Conservation (phyloP, 2,329 filamentous ascomycete species). For the Apiospora marii region DNA sequence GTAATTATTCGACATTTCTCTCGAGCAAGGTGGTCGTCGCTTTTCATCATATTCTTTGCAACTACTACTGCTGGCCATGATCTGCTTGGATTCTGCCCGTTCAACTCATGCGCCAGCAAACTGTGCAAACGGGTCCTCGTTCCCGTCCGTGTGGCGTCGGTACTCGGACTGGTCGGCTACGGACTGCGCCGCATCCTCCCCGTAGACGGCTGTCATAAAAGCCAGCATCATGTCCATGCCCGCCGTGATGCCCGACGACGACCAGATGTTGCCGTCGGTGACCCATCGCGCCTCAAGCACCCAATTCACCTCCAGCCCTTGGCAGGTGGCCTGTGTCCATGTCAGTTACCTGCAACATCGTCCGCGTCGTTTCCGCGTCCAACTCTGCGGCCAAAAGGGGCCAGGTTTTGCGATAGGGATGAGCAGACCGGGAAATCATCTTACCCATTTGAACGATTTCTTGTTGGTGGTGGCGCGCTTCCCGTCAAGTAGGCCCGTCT, state of each 20-base stretch:
- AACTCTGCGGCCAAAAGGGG: too few relatives aligned
- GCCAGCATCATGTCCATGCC: slow-evolving; percentile 67
- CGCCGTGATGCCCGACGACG: slow-evolving; percentile 64
- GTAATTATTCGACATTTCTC: too few relatives aligned
- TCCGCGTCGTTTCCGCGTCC: neutral
- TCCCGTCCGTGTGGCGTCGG: slow-evolving; percentile 58
- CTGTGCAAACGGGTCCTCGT: slow-evolving; percentile 62
- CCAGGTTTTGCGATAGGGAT: too few relatives aligned
- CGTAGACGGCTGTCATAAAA: slow-evolving; percentile 62
- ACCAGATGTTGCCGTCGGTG: slow-evolving; percentile 72
- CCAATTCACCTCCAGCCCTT: slow-evolving; percentile 65
- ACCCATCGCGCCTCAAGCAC: slow-evolving; percentile 69
- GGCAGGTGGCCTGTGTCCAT: slow-evolving; percentile 42
- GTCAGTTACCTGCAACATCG: neutral
- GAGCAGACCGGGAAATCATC: too few relatives aligned
- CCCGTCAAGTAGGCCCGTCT: slow-evolving; percentile 67
- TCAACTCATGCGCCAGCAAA: neutral
- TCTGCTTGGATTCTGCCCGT: too few relatives aligned
- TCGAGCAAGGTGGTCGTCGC: neutral
- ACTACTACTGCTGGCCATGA: neutral
- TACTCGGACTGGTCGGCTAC: slow-evolving; percentile 66
- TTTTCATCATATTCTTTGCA: neutral
- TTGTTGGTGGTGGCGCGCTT: slow-evolving; percentile 73
- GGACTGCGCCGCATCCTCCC: slow-evolving; percentile 55
- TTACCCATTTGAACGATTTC: slow-evolving; percentile 53